Percentiles rank a stretch among this genome's conserved stretches.
These are phyloP conservation scores for Lomentospora prolificans DNA, from an alignment of 2,329 filamentous ascomycete species.

Conservation along the genomic window DNA sequence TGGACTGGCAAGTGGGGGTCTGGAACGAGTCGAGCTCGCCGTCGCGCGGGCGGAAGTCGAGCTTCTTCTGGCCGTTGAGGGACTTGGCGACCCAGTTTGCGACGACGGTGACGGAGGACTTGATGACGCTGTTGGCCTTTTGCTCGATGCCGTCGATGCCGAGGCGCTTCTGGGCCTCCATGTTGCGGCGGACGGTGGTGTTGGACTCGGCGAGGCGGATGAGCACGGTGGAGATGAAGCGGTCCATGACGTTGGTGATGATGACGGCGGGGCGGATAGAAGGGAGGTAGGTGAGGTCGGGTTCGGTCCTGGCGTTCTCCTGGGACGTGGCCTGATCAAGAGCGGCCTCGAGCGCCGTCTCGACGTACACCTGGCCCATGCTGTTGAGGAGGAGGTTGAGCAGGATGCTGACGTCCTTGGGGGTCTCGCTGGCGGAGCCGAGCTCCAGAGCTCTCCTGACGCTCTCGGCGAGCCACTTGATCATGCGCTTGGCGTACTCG, in stretches of 20 bases:
- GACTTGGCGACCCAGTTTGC: constrained; percentile 67
- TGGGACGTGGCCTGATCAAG: constrained; percentile 65
- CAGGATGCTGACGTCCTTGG: constrained; percentile 83
- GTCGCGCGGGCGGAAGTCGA: constrained; percentile 82
- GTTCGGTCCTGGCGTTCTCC: constrained; percentile 72
- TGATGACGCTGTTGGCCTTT: constrained; percentile 59
- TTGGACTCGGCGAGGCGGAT: constrained; percentile 83
- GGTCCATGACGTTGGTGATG: constrained; percentile 86
- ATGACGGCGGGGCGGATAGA: constrained; percentile 73
- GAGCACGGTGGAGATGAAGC: constrained; percentile 82
- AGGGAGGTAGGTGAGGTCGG: constrained; percentile 76
- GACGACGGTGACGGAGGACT: constrained; percentile 53
- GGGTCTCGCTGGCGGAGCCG: constrained; percentile 77
- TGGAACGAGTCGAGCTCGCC: constrained; percentile 65
- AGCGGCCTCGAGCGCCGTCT: constrained; percentile 59
- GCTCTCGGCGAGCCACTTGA: constrained; percentile 93
- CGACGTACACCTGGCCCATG: constrained; percentile 75
- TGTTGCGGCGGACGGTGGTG: constrained; percentile 78
- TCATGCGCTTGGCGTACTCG: constrained; percentile 90
- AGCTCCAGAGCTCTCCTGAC: constrained; percentile 86
- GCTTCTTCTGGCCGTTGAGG: constrained; percentile 71
- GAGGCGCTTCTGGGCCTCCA: constrained; percentile 70
- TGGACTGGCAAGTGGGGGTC: constrained; percentile 72
- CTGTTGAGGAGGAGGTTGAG: constrained; percentile 74
- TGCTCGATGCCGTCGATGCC: constrained; percentile 73